Conservation (phyloP, 2,329 filamentous ascomycete genomes). For the Ambrosiella xylebori region DNA sequence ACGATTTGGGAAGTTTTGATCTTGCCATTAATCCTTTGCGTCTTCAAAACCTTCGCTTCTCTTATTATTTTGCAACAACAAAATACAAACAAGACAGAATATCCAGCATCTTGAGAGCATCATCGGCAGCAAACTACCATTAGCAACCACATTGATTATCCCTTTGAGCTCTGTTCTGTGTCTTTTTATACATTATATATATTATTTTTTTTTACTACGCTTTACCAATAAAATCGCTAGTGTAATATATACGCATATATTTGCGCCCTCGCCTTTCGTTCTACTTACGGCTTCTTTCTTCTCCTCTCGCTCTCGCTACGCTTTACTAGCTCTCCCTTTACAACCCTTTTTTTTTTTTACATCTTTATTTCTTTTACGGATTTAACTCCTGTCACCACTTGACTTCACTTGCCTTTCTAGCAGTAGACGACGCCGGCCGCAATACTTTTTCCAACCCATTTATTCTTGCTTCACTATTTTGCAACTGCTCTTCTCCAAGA, state of each 20-base stretch:
- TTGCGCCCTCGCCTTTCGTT: not conserved
- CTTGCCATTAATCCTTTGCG: not conserved
- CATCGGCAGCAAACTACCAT: not conserved
- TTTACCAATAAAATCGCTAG: no score
- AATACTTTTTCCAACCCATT: not conserved
- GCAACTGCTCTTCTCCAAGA: not conserved
- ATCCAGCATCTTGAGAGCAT: no score
- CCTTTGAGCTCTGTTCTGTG: not conserved
- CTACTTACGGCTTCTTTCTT: constrained; percentile 1
- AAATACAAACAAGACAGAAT: no score
- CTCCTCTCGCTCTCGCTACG: not conserved
- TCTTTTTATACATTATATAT: not conserved
- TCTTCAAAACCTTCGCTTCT: not conserved
- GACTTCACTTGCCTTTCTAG: not conserved
- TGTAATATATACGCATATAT: not conserved
- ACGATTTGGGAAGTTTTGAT: not conserved
- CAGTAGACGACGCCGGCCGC: constrained; percentile 1
- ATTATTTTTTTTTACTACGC: not conserved
- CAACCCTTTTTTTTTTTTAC: not conserved
- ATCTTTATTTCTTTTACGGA: not conserved
- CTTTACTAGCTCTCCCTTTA: not conserved
- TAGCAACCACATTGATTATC: not conserved
- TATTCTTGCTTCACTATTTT: not conserved
- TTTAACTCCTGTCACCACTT: not conserved
- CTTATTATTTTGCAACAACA: no score